Evolutionary conservation across 371 early-diverging fungal genomes (phyloP).

Genomic region (Mucor racemosus): DNA sequence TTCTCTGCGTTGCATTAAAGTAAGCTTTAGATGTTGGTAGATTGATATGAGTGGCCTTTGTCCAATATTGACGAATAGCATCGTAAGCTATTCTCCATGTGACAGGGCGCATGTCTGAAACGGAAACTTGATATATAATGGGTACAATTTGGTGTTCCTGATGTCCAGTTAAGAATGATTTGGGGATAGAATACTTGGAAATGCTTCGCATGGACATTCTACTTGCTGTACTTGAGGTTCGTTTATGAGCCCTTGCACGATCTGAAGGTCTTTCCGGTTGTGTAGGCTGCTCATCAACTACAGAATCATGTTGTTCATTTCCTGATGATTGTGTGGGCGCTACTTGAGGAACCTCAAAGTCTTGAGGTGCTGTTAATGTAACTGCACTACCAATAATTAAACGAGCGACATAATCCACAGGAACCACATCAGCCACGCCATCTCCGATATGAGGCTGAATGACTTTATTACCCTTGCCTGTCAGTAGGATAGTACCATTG

Average conservation of each 20-base stretch:
- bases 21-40: conserved; percentile 36
- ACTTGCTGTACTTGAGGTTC: conserved; percentile 25
- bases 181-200: conserved; percentile 1
- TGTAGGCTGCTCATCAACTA: neutral
- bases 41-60: conserved; percentile 29
- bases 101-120: conserved; percentile 32
- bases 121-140: conserved; percentile 42
- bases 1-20: conserved; percentile 22
- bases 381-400: conserved; percentile 50
- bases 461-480: conserved; percentile 43
- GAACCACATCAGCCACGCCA: conserved; percentile 56
- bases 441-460: conserved; percentile 46
- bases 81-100: conserved; percentile 50
- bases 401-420: conserved; percentile 57
- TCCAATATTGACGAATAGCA: conserved; percentile 54
- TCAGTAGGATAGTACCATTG: conserved; percentile 46
- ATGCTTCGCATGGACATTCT: conserved; percentile 22
- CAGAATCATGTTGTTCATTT: neutral
- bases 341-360: conserved; percentile 14
- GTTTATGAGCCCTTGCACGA: conserved; percentile 12
- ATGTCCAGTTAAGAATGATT: conserved; percentile 1
- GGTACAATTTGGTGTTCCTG: conserved; percentile 32
- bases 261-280: conserved; percentile 1
- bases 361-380: conserved; percentile 23
- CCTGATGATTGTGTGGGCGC: neutral